phyloP scores from a whole-genome alignment of 2,329 filamentous ascomycete species.

The Colletotrichum filicis region DNA sequence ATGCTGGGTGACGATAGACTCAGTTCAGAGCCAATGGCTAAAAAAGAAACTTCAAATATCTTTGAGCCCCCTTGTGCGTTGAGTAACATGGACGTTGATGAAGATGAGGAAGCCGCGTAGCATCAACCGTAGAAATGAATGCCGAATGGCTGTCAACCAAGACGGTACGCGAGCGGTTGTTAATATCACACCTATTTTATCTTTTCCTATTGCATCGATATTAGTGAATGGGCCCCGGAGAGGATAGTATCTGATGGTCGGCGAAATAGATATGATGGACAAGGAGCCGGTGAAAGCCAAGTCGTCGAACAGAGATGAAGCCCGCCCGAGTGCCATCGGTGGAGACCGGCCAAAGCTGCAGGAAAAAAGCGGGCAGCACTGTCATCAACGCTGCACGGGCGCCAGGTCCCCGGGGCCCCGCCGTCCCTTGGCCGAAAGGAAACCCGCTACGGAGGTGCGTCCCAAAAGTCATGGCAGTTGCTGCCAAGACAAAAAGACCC shows the following conservation, averaged over 20 bases:
- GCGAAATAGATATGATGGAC: neutral
- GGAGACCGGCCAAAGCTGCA: neutral
- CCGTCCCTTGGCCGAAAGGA: neutral
- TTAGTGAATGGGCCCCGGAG: neutral
- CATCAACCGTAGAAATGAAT: too few species aligned
- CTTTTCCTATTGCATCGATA: too few species aligned
- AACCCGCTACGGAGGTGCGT: too few species aligned
- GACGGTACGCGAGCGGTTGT: too few species aligned
- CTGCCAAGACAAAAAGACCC: too few species aligned
- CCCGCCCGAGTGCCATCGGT: neutral
- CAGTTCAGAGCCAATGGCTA: neutral
- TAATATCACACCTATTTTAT: too few species aligned
- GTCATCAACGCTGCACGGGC: neutral
- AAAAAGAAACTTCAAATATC: neutral
- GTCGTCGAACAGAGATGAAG: neutral
- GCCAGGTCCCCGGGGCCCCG: neutral
- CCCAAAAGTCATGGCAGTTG: too few species aligned
- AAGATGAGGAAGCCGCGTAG: neutral
- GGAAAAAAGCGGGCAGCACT: neutral
- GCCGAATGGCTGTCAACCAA: too few species aligned
- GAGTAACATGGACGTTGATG: neutral
- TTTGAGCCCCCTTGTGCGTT: neutral
- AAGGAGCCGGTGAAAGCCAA: too few species aligned
- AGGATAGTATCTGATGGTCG: neutral
- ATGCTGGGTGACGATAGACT: constrained; percentile 4